Evolutionary conservation across 2,329 filamentous ascomycete species (phyloP), one percentile per base, ranked within the genome.

Genomic region (Aspergillus pseudoterreus): DNA sequence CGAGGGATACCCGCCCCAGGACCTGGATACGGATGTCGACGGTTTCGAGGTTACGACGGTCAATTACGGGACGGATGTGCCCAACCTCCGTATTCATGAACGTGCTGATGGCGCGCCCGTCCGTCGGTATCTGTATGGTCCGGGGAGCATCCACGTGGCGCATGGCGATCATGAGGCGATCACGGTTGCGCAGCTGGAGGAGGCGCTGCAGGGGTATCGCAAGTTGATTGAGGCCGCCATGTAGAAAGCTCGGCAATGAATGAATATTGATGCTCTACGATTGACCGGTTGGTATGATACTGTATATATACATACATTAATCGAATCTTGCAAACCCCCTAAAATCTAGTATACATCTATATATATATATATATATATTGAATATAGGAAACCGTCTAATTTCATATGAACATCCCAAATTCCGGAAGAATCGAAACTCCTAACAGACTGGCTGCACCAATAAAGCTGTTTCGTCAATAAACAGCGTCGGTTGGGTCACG

Each of bases 1-100:
- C 2, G 63, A 64, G 19, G 87, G 85, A 0, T 96, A 96, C 65
- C 84, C 85, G 0, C 88, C 89, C 0, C 84, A 96, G 1, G 80
- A 89, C 63, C 83, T 90, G 57, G 82, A 92, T 63, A 87, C 85
- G 55, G 88, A 95, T 63, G 85, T 96, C 5, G 81, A 88, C n/a
- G 92, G 88, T 0, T 96, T 97, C 56, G 84, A 94, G n/a, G 85
- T 82, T 0, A 83, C 87, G 45, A 85, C 88, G 0, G 89, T 92
- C 43, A 96, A 95, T 68, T 97, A 97, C 65, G 92, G 92, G 10
- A 97, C 94, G 1, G 92, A 97, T 70, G 85, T 96, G 19, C 88
- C 91, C 1, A 85, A 90, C 61, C 71, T 96, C 42, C 72, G 82
- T 30, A 84, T 89, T 10, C 78, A 85, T 48, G 83, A 90, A n/a